Evolutionary conservation across 345 rosid genomes (phyloP).

Genomic region (Hibiscus trionum): DNA sequence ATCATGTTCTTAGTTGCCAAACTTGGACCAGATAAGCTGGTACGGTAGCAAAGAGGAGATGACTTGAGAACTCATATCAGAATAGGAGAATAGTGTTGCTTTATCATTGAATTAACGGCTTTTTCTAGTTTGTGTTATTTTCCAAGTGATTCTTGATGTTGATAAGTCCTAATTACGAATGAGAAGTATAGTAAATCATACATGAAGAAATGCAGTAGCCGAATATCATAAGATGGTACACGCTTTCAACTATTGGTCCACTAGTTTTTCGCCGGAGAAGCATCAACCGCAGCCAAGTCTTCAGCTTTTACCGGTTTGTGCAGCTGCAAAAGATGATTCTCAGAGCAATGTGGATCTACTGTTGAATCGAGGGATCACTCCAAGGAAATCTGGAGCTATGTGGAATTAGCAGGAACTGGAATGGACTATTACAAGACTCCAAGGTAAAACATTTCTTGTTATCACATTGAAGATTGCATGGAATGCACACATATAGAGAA

Average conservation of each 20-base stretch:
- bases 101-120: background rate
- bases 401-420: background rate
- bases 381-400: too few species aligned
- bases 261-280: background rate
- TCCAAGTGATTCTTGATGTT: background rate
- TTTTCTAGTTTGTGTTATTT: background rate
- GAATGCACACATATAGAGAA: too few species aligned
- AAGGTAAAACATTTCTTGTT: too few species aligned
- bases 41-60: background rate
- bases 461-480: too few species aligned
- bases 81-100: background rate
- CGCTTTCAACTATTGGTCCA: background rate
- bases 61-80: background rate
- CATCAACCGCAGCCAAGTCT: background rate
- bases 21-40: background rate
- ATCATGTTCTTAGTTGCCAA: too few species aligned
- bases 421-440: too few species aligned
- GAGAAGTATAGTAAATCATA: background rate
- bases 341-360: background rate
- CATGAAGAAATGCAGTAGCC: background rate
- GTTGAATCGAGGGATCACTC: too few species aligned
- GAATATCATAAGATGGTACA: background rate
- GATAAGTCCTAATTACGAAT: background rate
- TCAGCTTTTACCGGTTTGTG: slow-evolving; percentile 6
- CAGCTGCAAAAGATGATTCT: slow-evolving; percentile 1